Conservation (phyloP, 2,329 filamentous ascomycete species). For the Dactylellina sp. region DNA sequence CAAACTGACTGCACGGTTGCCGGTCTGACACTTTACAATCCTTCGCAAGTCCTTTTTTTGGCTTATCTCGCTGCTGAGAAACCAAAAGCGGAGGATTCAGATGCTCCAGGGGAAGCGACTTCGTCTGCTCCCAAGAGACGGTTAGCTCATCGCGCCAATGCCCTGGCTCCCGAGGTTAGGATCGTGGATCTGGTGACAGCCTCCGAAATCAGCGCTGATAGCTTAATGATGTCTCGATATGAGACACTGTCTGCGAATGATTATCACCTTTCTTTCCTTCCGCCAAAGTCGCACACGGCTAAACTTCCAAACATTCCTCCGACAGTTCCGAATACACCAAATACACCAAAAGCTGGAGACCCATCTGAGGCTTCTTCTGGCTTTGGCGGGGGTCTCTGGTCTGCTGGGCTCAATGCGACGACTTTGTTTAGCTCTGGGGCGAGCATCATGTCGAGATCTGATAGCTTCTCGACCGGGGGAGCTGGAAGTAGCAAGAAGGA, state of each 20-base stretch:
- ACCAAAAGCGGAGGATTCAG: slow-evolving; percentile 63
- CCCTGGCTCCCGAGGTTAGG: slow-evolving; percentile 85
- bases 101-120: slow-evolving; percentile 64
- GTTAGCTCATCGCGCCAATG: slow-evolving; percentile 74
- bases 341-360: slow-evolving; percentile 69
- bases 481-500: slow-evolving; percentile 37
- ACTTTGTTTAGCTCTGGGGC: slow-evolving; percentile 87
- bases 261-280: slow-evolving; percentile 88
- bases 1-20: slow-evolving; percentile 98
- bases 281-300: slow-evolving; percentile 69
- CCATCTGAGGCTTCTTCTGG: slow-evolving; percentile 71
- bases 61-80: slow-evolving; percentile 79
- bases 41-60: slow-evolving; percentile 87
- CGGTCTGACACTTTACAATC: slow-evolving; percentile 95
- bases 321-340: slow-evolving; percentile 73
- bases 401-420: slow-evolving; percentile 87
- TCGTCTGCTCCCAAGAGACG: slow-evolving; percentile 58
- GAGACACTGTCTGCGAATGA: slow-evolving; percentile 87
- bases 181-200: slow-evolving; percentile 88
- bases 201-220: slow-evolving; percentile 86
- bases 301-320: slow-evolving; percentile 70
- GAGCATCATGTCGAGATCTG: slow-evolving; percentile 70
- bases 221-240: slow-evolving; percentile 84
- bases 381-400: slow-evolving; percentile 83
- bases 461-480: slow-evolving; percentile 46